Base-by-base conservation (phyloP, 257 asterid genomes). In the Solanum appendiculatum region DNA sequence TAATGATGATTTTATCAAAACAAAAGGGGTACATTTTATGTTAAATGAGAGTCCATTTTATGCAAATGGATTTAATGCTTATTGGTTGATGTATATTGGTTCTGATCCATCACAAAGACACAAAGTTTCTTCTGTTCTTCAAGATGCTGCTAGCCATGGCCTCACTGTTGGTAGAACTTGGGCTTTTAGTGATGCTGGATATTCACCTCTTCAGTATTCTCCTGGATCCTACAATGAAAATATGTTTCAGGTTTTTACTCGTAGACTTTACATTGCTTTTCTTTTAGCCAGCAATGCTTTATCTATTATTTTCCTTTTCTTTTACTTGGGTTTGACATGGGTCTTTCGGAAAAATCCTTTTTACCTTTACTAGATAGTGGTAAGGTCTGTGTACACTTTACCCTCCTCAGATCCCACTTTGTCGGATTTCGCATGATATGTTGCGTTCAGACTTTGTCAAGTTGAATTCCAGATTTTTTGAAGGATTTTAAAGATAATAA, bases 181-280 rank as follows among this genome's bases (percentile, higher is more conserved):
- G 98, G 98, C 96, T 85, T 95, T 95, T 78, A 89, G 90, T 6
- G 98, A 95, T 81, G 94, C 91, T 11, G 98, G 95, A 25, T n/a
- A 48, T 86, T 87, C 89, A 16, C 90, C 95, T 85, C 86, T 94
- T 36, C 98, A 95, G 69, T 68, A 72, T 37, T 91, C 94, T 73
- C 98, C 98, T 15, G 96, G 96, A 83, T 82, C 88, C 9, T 94
- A 95, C 80, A 89, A 92, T 87, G 92, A 93, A 69, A 72, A 44
- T 2, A 91, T 93, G 95, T 95, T 95, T 88, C 91, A 90, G 95
- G 98, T 92, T 20, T 66, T 40, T 25, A 1, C 3, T 58, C 6
- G 16, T 6, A 7, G 0, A 54, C 10, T 54, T 54, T 54, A 54
- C 25, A 54, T 54, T 18, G 25, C 11, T 54, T 25, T 27, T 6